These are phyloP conservation scores for Neocucurbitaria cava DNA, from an alignment of 2,329 filamentous ascomycete genomes.

Conservation along the genomic window DNA sequence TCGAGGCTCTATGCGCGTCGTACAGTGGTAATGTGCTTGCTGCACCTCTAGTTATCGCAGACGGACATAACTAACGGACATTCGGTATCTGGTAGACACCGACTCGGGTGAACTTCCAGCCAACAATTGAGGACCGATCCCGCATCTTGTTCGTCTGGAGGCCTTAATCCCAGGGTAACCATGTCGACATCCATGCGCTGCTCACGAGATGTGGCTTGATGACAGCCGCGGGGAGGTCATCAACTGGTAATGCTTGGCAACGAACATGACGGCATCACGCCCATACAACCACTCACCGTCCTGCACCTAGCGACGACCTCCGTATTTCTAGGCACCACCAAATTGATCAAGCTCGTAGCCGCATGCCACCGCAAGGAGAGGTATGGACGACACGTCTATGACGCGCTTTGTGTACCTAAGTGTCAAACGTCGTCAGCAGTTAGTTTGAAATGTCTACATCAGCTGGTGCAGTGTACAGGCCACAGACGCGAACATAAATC, in stretches of 20 bases:
- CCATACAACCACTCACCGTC: not conserved
- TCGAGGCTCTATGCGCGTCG: not conserved
- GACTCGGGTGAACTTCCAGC: not conserved
- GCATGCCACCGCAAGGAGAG: not conserved
- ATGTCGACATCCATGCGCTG: not conserved
- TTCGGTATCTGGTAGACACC: not conserved
- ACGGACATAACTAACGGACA: not conserved
- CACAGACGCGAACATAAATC: constrained; percentile 8
- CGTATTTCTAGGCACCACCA: not conserved
- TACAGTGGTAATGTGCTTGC: not conserved
- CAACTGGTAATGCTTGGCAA: not conserved
- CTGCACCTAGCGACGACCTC: not conserved
- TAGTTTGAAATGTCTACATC: too few relatives aligned
- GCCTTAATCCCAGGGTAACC: not conserved
- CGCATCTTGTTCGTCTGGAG: not conserved
- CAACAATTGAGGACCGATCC: not conserved
- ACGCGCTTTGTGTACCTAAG: not conserved
- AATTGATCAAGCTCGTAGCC: not conserved
- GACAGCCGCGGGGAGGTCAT: not conserved
- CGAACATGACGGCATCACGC: constrained; percentile 10
- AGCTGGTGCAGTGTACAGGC: too few relatives aligned
- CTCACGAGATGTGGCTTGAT: not conserved
- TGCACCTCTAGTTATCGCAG: not conserved
- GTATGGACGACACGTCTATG: not conserved
- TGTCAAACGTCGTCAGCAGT: not conserved